Conservation (phyloP, 225 moss, liverwort and hornwort genomes). For the Pleurozium schreberi region DNA sequence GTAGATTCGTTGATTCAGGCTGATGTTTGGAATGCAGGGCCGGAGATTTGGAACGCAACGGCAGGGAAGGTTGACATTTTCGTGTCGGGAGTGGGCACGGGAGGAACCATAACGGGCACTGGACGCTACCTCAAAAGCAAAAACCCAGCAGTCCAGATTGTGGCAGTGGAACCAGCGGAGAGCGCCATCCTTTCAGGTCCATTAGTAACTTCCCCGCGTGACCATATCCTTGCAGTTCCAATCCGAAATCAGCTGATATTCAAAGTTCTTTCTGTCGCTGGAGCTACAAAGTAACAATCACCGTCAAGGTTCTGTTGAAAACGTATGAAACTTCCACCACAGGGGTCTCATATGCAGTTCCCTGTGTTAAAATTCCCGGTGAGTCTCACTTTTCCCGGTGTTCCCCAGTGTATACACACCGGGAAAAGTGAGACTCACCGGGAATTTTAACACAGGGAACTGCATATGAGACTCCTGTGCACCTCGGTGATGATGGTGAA, state of each 20-base stretch:
- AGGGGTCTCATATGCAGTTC: too few species aligned
- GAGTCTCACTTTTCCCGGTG: too few species aligned
- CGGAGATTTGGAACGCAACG: constrained; percentile 69
- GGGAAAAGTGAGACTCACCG: too few species aligned
- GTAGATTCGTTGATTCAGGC: neutral
- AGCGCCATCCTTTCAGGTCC: constrained; percentile 63
- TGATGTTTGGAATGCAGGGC: constrained; percentile 19
- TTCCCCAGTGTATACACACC: too few species aligned
- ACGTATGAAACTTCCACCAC: neutral
- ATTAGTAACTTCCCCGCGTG: neutral
- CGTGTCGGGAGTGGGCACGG: constrained; percentile 53
- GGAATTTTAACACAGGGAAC: too few species aligned
- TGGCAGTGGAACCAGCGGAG: constrained; percentile 61
- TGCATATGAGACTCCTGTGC: too few species aligned
- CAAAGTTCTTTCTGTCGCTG: neutral
- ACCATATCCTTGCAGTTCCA: neutral
- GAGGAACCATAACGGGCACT: constrained; percentile 51
- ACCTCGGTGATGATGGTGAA: neutral
- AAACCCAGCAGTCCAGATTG: constrained; percentile 29
- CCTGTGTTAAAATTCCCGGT: too few species aligned
- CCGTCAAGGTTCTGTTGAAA: neutral
- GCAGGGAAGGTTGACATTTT: constrained; percentile 75
- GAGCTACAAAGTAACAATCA: neutral
- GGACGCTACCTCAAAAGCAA: constrained; percentile 59
- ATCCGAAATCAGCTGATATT: neutral